Evolutionary conservation across 495 filamentous ascomycete species (phyloP), one percentile per base, ranked within the genome.

Genomic region (Rusavskia elegans): DNA sequence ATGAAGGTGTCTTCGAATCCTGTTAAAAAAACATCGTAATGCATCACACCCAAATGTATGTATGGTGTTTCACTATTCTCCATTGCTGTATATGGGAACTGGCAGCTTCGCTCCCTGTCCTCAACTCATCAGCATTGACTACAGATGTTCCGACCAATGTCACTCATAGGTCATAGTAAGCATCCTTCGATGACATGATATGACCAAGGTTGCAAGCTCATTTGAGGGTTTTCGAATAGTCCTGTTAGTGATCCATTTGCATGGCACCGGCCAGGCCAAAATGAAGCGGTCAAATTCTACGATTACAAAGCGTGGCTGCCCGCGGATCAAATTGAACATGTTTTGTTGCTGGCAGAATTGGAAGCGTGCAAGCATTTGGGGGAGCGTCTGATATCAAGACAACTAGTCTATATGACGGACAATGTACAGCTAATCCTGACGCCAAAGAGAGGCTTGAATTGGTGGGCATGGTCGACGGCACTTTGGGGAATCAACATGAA

Each of bases 321-420:
- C 40, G 40, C n/a, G n/a, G 11, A 17, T 23, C 40, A 42, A 4
- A 23, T 42, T 23, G 21, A 17, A 4, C 40, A 42, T 42, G n/a
- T 42, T 23, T 23, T 42, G 21, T 6, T 17, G n/a, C n/a, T 17
- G n/a, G 40, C 40, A 6, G n/a, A 17, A 17, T 17, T 6, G 3
- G 40, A 42, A 42, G 40, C 40, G 21, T 17, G 21, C 21, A 42
- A 17, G n/a, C 40, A 42, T 23, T 23, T 17, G 4, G 40, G 40
- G 40, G 40, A 42, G 40, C 40, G 6, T 17, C 21, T 17, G 4
- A 42, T 42, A 3, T 17, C n/a, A 42, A 17, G 21, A 42, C 52
- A 61, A 1, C 21, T 64, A 16, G 42, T 46, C 1, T 64, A 59
- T 44, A 35, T 63, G 4, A 63, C 62, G 1, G 55, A 63, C 45